Evolutionary conservation across 139 green algal genomes (phyloP).

Genomic region (Edaphochlamys debaryana): DNA sequence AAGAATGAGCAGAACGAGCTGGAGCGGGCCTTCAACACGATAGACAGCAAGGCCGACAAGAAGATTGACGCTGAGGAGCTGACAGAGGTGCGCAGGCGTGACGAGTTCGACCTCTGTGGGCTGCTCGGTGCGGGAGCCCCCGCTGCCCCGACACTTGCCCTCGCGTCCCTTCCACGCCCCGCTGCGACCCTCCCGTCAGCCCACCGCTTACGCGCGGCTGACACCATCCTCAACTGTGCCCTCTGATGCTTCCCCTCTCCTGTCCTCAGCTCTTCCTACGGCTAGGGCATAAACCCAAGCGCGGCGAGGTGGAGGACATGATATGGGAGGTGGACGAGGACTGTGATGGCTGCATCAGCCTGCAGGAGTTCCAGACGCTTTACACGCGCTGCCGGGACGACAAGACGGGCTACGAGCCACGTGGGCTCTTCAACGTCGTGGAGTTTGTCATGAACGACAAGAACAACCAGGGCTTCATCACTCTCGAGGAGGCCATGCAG

Average conservation of each 20-base stretch:
- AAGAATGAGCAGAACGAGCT: constrained; percentile 90
- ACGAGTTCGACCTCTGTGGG: too few relatives aligned
- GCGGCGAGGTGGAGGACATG: constrained; percentile 91
- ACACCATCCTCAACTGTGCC: too few relatives aligned
- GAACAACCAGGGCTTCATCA: constrained; percentile 72
- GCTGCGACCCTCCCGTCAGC: too few relatives aligned
- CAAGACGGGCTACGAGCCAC: constrained; percentile 87
- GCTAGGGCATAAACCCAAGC: constrained; percentile 80
- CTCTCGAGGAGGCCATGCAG: constrained; percentile 80
- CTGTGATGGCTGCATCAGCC: constrained; percentile 80
- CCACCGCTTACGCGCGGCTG: too few relatives aligned
- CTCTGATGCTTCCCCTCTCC: too few relatives aligned
- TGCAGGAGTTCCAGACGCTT: constrained; percentile 90
- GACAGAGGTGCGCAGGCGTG: too few relatives aligned
- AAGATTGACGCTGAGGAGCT: constrained; percentile 91
- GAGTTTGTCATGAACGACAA: constrained; percentile 96
- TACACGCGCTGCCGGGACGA: constrained; percentile 82
- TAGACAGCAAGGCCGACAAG: constrained; percentile 86
- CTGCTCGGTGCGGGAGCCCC: too few relatives aligned
- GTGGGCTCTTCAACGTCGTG: constrained; percentile 92
- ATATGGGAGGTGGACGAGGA: constrained; percentile 99
- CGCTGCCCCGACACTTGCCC: too few relatives aligned
- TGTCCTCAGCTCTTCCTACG: constrained; percentile 75
- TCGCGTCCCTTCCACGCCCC: too few relatives aligned
- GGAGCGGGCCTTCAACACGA: constrained; percentile 76